Percentiles rank a stretch among this genome's conserved stretches.
Evolutionary conservation across 192 early-diverging fungal species (phyloP).

Genomic region (Podila clonocystis): DNA sequence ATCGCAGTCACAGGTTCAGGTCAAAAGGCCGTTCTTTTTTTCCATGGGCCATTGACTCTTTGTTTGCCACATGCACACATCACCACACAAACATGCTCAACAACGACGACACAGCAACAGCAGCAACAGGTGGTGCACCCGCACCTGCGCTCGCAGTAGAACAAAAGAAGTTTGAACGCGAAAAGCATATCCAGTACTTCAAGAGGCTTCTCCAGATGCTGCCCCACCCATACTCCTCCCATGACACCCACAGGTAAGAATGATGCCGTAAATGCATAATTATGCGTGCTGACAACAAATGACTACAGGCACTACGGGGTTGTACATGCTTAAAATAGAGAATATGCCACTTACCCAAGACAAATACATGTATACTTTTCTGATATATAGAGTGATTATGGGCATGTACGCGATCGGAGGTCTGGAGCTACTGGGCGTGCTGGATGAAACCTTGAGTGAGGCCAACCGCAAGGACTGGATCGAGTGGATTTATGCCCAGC

Average conservation of each 20-base stretch:
- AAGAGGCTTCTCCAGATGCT: slow-evolving; percentile 73
- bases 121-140: not conserved
- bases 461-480: slow-evolving; percentile 75
- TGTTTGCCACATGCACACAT: no score
- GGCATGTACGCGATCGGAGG: slow-evolving; percentile 85
- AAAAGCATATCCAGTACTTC: slow-evolving; percentile 79
- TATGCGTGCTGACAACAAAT: not conserved
- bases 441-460: slow-evolving; percentile 63
- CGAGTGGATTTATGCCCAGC: slow-evolving; percentile 98
- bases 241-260: slow-evolving; percentile 76
- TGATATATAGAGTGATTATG: slow-evolving; percentile 80
- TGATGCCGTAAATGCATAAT: not conserved
- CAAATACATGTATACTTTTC: not conserved
- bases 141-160: not conserved
- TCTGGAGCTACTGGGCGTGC: slow-evolving; percentile 79
- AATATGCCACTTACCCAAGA: not conserved
- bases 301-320: not conserved
- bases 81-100: no score
- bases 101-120: not conserved
- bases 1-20: no score
- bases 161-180: slow-evolving; percentile 50
- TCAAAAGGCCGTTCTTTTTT: no score
- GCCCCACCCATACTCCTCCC: slow-evolving; percentile 72
- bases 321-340: not conserved
- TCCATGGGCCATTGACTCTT: no score